These are phyloP conservation scores for Salix udensis DNA, from an alignment of 345 rosid genomes.

Conservation along the genomic window DNA sequence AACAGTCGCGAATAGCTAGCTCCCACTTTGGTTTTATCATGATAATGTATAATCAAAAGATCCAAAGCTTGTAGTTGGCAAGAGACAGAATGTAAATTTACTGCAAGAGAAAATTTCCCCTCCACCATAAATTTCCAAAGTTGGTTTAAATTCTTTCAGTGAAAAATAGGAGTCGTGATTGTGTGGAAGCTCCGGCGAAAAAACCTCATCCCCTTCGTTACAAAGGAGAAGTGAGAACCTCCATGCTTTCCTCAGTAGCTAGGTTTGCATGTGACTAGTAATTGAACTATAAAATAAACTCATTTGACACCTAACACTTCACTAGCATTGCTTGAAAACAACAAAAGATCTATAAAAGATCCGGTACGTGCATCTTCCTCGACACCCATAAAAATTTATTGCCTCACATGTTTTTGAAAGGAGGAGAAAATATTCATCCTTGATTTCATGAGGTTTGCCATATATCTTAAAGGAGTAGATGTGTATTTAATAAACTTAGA, in stretches of 20 bases:
- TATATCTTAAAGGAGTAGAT: background rate
- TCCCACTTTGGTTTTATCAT: constrained; percentile 13
- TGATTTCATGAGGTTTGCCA: constrained; percentile 2
- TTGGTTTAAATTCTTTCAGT: background rate
- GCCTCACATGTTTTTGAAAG: constrained; percentile 9
- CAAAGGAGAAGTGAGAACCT: background rate
- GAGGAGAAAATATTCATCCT: background rate
- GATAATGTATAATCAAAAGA: constrained; percentile 19
- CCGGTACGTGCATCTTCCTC: background rate
- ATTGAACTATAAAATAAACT: background rate
- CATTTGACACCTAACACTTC: background rate
- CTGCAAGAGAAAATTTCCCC: background rate
- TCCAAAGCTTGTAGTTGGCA: background rate
- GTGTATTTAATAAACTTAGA: background rate
- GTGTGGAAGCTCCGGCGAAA: background rate
- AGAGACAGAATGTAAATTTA: constrained; percentile 4
- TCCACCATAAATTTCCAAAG: background rate
- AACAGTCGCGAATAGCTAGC: constrained; percentile 2
- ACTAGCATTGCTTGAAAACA: background rate
- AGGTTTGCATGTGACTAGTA: background rate
- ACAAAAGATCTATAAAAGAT: background rate
- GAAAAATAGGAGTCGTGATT: background rate
- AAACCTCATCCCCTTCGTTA: background rate
- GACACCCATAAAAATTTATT: background rate
- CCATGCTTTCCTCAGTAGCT: background rate